These are phyloP conservation scores for Cladosporium halotolerans DNA, from an alignment of 2,329 filamentous ascomycete species.

Conservation along the genomic window DNA sequence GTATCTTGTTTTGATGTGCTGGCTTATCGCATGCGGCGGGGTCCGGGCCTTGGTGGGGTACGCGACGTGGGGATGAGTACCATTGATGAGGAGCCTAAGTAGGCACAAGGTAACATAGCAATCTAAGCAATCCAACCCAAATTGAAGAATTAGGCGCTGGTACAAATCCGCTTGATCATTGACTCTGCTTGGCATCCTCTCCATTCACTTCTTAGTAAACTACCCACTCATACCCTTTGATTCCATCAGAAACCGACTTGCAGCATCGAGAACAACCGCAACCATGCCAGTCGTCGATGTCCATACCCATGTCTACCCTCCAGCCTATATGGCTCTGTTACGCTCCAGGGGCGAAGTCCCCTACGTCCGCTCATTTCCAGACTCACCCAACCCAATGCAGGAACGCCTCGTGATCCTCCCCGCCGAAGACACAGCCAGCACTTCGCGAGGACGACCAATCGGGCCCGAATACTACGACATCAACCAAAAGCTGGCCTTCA, in stretches of 20 bases:
- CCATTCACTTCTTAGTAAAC: no score
- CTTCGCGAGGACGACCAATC: slow-evolving; percentile 68
- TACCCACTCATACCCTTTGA: no score
- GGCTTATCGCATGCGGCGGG: not conserved
- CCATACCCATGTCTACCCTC: slow-evolving; percentile 59
- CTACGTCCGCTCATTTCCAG: slow-evolving; percentile 60
- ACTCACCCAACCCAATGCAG: slow-evolving; percentile 40
- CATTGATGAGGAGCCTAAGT: not conserved
- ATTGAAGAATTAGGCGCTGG: not conserved
- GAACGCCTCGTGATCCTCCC: slow-evolving; percentile 49
- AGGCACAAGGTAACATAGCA: not conserved
- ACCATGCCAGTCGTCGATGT: slow-evolving; percentile 48
- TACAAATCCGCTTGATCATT: no score
- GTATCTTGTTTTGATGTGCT: slow-evolving; percentile 3
- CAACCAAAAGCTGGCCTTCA: slow-evolving; percentile 74
- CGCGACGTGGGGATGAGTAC: not conserved
- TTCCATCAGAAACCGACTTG: no score
- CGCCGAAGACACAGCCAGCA: slow-evolving; percentile 26
- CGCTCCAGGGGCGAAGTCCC: slow-evolving; percentile 57
- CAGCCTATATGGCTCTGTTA: slow-evolving; percentile 54
- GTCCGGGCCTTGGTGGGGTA: not conserved
- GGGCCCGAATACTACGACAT: slow-evolving; percentile 79
- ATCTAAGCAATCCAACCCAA: not conserved
- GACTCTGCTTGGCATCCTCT: no score
- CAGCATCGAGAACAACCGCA: not conserved